Percentiles rank a stretch among this genome's conserved stretches.
phyloP scores from a whole-genome alignment of 805 yeast genomes.

The Yueomyces sp. region DNA sequence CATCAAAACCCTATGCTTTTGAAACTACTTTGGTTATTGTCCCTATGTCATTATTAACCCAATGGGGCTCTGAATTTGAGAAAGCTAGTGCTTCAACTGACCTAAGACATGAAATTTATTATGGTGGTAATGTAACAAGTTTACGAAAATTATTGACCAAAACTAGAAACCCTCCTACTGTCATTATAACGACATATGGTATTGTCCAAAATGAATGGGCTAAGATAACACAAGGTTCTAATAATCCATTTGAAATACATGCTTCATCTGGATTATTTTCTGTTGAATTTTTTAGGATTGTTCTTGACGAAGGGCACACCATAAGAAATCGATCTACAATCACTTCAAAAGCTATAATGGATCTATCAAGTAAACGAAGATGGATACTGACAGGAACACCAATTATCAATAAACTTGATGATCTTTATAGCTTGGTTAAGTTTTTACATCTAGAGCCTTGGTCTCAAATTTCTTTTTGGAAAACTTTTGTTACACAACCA shows the following conservation, averaged over 20 bases:
- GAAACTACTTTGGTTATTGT: constrained; percentile 68
- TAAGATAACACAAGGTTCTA: constrained; percentile 23
- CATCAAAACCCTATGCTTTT: constrained; percentile 37
- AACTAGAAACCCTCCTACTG: constrained; percentile 40
- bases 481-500: constrained; percentile 68
- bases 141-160: constrained; percentile 32
- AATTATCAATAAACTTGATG: constrained; percentile 77
- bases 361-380: constrained; percentile 45
- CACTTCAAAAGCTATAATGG: constrained; percentile 66
- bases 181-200: constrained; percentile 78
- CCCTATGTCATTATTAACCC: constrained; percentile 83
- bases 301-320: constrained; percentile 83
- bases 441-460: constrained; percentile 80
- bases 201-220: constrained; percentile 69
- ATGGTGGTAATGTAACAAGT: constrained; percentile 53
- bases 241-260: constrained; percentile 9
- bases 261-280: constrained; percentile 46
- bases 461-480: constrained; percentile 79
- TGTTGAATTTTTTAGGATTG: constrained; percentile 60
- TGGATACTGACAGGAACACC: constrained; percentile 95
- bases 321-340: constrained; percentile 70
- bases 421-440: constrained; percentile 62
- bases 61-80: constrained; percentile 77
- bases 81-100: constrained; percentile 37
- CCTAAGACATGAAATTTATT: constrained; percentile 47